Percentiles rank a stretch among this genome's conserved stretches.
Conservation (phyloP, 768 basidiomycete species). For the Hortiboletus flavorubellus region DNA sequence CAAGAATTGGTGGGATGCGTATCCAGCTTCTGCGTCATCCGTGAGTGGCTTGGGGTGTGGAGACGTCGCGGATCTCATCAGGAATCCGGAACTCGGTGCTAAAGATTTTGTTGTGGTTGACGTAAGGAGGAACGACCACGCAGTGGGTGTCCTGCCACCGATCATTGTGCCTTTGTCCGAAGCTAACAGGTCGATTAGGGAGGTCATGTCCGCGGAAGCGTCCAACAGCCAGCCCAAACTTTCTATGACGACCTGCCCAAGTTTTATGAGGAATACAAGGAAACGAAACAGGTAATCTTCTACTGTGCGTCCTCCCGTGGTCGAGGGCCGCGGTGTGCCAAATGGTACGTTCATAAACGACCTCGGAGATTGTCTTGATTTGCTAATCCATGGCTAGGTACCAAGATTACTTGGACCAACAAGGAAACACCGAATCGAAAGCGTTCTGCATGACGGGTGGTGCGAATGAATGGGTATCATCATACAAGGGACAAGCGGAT, state of each 20-base stretch:
- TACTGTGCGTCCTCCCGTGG: slow-evolving; percentile 53
- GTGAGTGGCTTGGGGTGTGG: slow-evolving; percentile 31
- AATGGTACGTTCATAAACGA: slow-evolving; percentile 38
- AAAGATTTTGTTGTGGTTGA: slow-evolving; percentile 44
- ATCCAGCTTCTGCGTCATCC: slow-evolving; percentile 37
- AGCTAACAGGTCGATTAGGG: slow-evolving; percentile 34
- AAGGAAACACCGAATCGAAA: slow-evolving; percentile 31
- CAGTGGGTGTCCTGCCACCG: slow-evolving; percentile 28
- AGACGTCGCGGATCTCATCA: slow-evolving; percentile 36
- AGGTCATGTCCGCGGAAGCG: slow-evolving; percentile 51
- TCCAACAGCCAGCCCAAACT: slow-evolving; percentile 47
- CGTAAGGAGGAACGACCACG: slow-evolving; percentile 46
- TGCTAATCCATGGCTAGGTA: slow-evolving; percentile 35
- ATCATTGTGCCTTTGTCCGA: neutral
- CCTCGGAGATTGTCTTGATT: neutral
- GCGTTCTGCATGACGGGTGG: slow-evolving; percentile 45
- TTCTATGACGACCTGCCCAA: slow-evolving; percentile 44
- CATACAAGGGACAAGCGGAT: slow-evolving; percentile 29
- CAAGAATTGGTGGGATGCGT: slow-evolving; percentile 53
- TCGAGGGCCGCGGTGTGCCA: slow-evolving; percentile 51
- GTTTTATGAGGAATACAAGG: slow-evolving; percentile 41
- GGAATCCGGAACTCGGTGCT: slow-evolving; percentile 6
- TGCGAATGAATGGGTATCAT: slow-evolving; percentile 36
- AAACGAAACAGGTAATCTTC: slow-evolving; percentile 45
- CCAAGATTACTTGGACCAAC: slow-evolving; percentile 43